Base-by-base conservation (phyloP, 1,284 basidiomycete species). In the Fomitopsis schrenkii region DNA sequence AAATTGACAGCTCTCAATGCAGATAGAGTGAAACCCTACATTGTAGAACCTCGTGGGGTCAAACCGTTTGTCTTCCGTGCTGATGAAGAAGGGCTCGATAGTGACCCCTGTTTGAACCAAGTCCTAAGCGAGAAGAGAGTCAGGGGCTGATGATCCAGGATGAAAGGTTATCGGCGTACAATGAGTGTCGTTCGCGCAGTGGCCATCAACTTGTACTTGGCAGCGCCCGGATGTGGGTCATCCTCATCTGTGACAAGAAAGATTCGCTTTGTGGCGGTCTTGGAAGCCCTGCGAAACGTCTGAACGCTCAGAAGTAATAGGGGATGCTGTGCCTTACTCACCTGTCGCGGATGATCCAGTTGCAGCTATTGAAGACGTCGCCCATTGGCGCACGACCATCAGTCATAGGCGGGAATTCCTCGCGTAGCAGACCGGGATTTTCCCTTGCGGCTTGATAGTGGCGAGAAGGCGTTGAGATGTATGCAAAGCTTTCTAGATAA, bases 221-320 rank as follows among this genome's bases (percentile, higher is more conserved):
- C 72, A 17, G 72, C 68, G 2, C 79, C 80, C 6, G 79, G 69
- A 57, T 80, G 75, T 0, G 88, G 88, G 59, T 87, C 75, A 70
- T 98, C 97, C 64, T 95, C 87, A 71, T 98, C 91, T 0, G 97
- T 98, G 55, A 99, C 91, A 56, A 95, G 80, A 71, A 98, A 98
- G 1, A 98, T 84, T 9, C 96, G 88, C 71, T 97, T 96, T 38
- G 90, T 88, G 0, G 94, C 94, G 0, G 88, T 90, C 68, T 93
- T 95, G 5, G 87, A 92, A 59, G 84, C 93, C 15, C 94, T 95
- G 65, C 41, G 61, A 57, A 48, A 46, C 60, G 64, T n/a, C 9
- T 12, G 41, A 40, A 28, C 19, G n/a, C 26, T 35, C 55, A 9
- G 15, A 38, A 30, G 30, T 17, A 22, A n/a, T 14, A 50, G n/a